Conservation (phyloP, 805 yeast genomes). For the Pichia cephalocereana region DNA sequence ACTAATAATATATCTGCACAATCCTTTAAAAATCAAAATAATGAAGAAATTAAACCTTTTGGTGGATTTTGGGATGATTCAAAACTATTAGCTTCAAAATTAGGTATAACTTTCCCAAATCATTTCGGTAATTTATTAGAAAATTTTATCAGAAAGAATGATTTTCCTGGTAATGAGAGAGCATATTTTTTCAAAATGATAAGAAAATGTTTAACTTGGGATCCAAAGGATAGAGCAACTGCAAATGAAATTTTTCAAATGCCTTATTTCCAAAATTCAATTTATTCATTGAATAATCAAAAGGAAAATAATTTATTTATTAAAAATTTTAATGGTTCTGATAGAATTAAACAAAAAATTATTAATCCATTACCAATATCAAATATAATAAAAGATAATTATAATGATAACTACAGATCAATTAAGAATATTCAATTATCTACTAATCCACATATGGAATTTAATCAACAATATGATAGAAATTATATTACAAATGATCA, state of each 20-base stretch:
- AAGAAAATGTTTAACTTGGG: constrained; percentile 59
- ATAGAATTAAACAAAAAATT: neutral
- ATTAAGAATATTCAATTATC: neutral
- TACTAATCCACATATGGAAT: neutral
- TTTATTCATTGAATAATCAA: constrained; percentile 14
- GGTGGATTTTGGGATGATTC: constrained; percentile 78
- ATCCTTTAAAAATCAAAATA: neutral
- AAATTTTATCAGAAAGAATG: constrained; percentile 36
- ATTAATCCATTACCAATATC: neutral
- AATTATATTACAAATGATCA: too few species aligned
- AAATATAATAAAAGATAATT: neutral
- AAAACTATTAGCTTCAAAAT: constrained; percentile 35
- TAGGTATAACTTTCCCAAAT: constrained; percentile 51
- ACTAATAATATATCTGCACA: neutral
- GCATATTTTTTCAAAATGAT: constrained; percentile 34
- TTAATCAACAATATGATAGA: neutral
- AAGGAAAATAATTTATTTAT: constrained; percentile 5
- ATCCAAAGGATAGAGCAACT: constrained; percentile 56
- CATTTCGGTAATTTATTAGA: constrained; percentile 37
- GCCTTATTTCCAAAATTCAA: constrained; percentile 46
- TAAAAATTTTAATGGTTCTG: neutral
- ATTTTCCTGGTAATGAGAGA: constrained; percentile 27
- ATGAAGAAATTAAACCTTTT: constrained; percentile 26
- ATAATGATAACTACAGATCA: neutral
- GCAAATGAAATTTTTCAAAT: constrained; percentile 38